phyloP scores from a whole-genome alignment of 805 yeast species.

The Myxozyma vanderwaltii region DNA sequence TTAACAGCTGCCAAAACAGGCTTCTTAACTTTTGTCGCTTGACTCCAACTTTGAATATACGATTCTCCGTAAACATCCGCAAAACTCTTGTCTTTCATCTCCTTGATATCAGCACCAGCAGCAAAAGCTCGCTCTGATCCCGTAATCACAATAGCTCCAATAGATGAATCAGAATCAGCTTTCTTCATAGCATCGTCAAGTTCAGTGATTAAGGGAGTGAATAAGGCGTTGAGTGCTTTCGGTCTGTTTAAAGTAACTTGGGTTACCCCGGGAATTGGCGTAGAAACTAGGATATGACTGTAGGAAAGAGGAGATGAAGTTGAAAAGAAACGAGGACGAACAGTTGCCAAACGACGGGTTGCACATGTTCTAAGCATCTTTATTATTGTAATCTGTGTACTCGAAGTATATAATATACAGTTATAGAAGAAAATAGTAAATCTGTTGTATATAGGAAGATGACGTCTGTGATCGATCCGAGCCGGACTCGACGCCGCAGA shows the following conservation, averaged over 20 bases:
- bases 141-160: conserved; percentile 53
- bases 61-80: conserved; percentile 44
- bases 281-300: conserved; percentile 46
- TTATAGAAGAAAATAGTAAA: too few relatives aligned
- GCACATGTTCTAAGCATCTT: not conserved
- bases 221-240: conserved; percentile 50
- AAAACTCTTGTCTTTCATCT: conserved; percentile 48
- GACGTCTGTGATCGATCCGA: too few relatives aligned
- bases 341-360: not conserved
- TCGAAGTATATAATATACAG: not conserved
- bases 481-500: too few relatives aligned
- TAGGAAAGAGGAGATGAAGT: conserved; percentile 27
- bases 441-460: too few relatives aligned
- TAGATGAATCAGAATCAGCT: conserved; percentile 44
- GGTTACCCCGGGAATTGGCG: conserved; percentile 47
- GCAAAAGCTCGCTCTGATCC: conserved; percentile 54
- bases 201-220: conserved; percentile 45
- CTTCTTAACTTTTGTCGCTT: conserved; percentile 45
- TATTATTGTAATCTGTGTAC: not conserved
- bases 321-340: conserved; percentile 3
- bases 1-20: conserved; percentile 60
- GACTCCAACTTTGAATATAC: conserved; percentile 48
- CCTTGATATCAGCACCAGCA: conserved; percentile 60
- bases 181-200: conserved; percentile 44
- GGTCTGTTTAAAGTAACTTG: conserved; percentile 49